Conservation (phyloP, 768 basidiomycete genomes). For the Mycena rebaudengoi region DNA sequence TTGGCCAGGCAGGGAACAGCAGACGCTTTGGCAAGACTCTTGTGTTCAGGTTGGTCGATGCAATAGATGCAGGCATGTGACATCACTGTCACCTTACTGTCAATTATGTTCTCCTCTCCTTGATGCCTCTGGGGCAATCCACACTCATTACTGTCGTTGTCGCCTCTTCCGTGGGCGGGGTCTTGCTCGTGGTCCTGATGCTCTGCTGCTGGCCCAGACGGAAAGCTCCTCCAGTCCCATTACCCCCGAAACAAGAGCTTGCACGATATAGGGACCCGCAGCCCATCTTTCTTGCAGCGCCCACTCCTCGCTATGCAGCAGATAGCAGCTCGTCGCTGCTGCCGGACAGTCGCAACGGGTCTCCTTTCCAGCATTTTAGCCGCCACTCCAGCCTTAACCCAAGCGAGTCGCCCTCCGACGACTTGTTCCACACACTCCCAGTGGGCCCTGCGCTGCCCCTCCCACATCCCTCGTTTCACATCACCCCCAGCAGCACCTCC, state of each 20-base stretch:
- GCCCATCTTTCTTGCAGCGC: constrained; percentile 29
- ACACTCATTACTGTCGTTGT: constrained; percentile 62
- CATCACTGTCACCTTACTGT: not conserved
- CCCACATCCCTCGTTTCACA: constrained; percentile 34
- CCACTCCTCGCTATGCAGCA: constrained; percentile 28
- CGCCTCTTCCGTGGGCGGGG: constrained; percentile 49
- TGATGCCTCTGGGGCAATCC: constrained; percentile 34
- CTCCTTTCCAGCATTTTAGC: constrained; percentile 26
- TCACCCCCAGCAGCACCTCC: constrained; percentile 35
- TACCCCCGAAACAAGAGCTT: constrained; percentile 73
- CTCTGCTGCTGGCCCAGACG: constrained; percentile 49
- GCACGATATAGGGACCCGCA: constrained; percentile 67
- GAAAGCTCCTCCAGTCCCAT: constrained; percentile 48
- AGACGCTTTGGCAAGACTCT: constrained; percentile 62
- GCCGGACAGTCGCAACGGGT: constrained; percentile 19
- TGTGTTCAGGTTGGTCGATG: constrained; percentile 33
- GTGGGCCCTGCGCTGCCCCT: constrained; percentile 27
- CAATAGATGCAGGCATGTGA: constrained; percentile 20
- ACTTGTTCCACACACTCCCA: constrained; percentile 18
- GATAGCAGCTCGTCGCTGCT: constrained; percentile 45
- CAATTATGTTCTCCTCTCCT: constrained; percentile 1
- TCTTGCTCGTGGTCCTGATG: constrained; percentile 46
- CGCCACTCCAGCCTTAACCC: constrained; percentile 24
- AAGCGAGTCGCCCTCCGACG: constrained; percentile 26
- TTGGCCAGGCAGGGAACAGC: constrained; percentile 64